Evolutionary conservation across 2,329 filamentous ascomycete species (phyloP), one percentile per base, ranked within the genome.

Genomic region (Fusarium tanahbumbuense): DNA sequence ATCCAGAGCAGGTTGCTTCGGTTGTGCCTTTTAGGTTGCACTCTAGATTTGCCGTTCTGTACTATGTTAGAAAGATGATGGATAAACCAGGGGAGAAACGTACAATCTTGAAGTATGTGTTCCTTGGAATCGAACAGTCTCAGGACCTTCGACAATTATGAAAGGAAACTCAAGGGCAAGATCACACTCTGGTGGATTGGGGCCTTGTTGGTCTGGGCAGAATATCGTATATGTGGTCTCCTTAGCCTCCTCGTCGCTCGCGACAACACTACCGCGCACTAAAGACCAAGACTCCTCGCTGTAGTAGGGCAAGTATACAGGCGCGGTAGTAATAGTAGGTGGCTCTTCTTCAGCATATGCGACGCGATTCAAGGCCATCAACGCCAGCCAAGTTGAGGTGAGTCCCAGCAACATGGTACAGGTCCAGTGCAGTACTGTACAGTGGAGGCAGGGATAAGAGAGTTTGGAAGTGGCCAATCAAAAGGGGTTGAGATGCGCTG

Each of bases 161-260:
- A 85, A 85, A 7, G 84, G 84, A 37, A 85, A 79, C 46, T 83
- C 82, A 16, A 83, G 80, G 9, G 81, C 81, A 10, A 86, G 75
- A 57, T 81, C 80, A 73, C 84, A 86, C 9, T 76, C 78, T 8
- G 76, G 76, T 5, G 80, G 78, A n/a, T 79, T 78, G 57, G 81
- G 74, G 30, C 81, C 78, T 12, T 80, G 78, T 56, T 81, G 75
- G 40, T 81, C 78, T 12, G 80, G 80, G 64, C 84, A 86, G 71
- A 86, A 86, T 42, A 86, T 82, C 60, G 83, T 85, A 65, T 84
- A 85, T 25, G 82, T 81, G 18, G 84, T 85, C 62, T 80, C 70
- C 59, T 68, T 73, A 8, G 74, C 76, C 12, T 75, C 59, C 18
- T 74, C 67, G 60, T 85, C 83, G 64, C 77, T 82, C 34, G 79